A percentile compares a stretch with the other conserved stretches of the same genome.
Conservation (phyloP, 108 stramenopile genomes). For the Cyclotella kingstonii region DNA sequence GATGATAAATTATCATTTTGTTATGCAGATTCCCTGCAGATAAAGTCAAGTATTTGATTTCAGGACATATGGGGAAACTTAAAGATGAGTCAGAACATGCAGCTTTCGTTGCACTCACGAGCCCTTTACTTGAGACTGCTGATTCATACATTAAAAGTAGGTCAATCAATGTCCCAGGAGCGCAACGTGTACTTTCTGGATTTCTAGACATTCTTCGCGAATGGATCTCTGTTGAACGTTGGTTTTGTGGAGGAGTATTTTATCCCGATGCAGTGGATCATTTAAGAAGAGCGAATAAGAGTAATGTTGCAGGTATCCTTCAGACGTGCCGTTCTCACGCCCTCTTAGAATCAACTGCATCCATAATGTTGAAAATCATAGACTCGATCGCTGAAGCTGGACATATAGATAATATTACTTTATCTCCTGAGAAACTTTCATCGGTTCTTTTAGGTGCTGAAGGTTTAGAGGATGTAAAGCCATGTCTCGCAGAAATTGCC, state of each 20-base stretch:
- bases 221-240: conserved; percentile 84
- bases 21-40: conserved; percentile 74
- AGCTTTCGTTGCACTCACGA: conserved; percentile 66
- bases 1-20: not conserved
- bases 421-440: conserved; percentile 37
- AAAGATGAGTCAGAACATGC: conserved; percentile 59
- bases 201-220: conserved; percentile 73
- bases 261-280: conserved; percentile 90
- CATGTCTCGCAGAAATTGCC: conserved; percentile 91
- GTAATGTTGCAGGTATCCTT: conserved; percentile 62
- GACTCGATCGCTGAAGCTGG: conserved; percentile 82
- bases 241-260: conserved; percentile 82
- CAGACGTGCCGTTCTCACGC: conserved; percentile 83
- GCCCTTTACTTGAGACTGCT: conserved; percentile 61
- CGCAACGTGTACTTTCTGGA: conserved; percentile 67
- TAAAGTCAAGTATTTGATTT: conserved; percentile 55
- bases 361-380: conserved; percentile 78
- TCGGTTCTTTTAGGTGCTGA: conserved; percentile 77
- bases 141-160: conserved; percentile 74
- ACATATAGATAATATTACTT: conserved; percentile 43
- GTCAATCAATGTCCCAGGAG: conserved; percentile 62
- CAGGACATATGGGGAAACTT: conserved; percentile 43
- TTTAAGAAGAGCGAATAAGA: conserved; percentile 79
- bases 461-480: conserved; percentile 71
- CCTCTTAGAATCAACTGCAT: conserved; percentile 70